A percentile compares a stretch with the other conserved stretches of the same genome.
Conservation (phyloP, 2,329 filamentous ascomycete species). For the Verticillium tricorpus region DNA sequence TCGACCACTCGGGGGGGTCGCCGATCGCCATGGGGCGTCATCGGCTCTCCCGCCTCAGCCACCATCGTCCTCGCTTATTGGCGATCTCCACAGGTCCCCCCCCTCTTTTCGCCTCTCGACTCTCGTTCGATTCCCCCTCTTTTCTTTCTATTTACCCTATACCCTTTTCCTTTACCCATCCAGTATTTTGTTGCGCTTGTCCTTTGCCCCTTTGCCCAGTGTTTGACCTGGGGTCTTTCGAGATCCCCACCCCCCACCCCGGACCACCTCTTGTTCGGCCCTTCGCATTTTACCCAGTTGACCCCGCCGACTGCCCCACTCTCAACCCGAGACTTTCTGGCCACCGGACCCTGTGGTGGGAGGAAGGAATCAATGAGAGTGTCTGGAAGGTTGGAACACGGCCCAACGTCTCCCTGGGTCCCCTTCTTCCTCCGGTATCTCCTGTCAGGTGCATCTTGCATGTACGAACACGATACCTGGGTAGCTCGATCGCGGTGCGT, state of each 20-base stretch:
- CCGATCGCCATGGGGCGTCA: slow-evolving; percentile 1
- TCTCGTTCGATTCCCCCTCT: background rate
- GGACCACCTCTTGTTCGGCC: no score
- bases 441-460: background rate
- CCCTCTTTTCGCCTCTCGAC: background rate
- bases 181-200: background rate
- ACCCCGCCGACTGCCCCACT: no score
- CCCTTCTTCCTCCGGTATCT: background rate
- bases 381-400: no score
- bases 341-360: background rate
- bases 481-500: background rate
- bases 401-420: background rate
- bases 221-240: background rate
- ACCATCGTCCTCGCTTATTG: background rate
- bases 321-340: no score
- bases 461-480: no score
- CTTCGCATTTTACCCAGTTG: no score
- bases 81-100: background rate
- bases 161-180: background rate
- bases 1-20: slow-evolving; percentile 2
- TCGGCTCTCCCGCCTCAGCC: background rate
- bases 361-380: background rate
- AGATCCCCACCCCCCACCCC: no score
- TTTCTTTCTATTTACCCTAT: background rate
- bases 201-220: background rate